These are phyloP conservation scores for Ascodesmis nigricans DNA, from an alignment of 495 filamentous ascomycete genomes.

Conservation along the genomic window DNA sequence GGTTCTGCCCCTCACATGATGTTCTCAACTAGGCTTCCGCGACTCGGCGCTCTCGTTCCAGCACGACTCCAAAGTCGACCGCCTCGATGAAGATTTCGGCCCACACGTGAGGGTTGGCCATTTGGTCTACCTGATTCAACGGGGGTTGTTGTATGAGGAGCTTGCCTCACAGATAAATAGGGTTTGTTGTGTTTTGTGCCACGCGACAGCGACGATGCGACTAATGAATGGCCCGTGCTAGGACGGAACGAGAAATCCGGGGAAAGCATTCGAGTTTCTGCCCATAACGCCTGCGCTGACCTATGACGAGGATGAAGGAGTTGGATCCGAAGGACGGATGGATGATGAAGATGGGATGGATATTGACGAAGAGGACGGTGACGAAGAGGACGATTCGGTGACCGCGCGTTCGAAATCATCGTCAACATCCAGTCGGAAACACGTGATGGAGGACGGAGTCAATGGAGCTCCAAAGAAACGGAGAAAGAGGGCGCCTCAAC, in stretches of 20 bases:
- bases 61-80: constrained; percentile 16
- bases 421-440: constrained; percentile 16
- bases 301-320: constrained; percentile 19
- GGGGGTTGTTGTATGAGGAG: constrained; percentile 20
- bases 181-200: background rate
- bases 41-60: constrained; percentile 19
- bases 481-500: constrained; percentile 14
- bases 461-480: constrained; percentile 19
- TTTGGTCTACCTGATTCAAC: constrained; percentile 19
- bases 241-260: constrained; percentile 19
- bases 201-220: background rate
- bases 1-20: constrained; percentile 7
- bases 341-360: constrained; percentile 7
- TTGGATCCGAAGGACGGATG: constrained; percentile 10
- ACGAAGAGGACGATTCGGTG: constrained; percentile 17
- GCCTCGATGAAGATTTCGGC: constrained; percentile 8
- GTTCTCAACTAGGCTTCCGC: constrained; percentile 18
- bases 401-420: constrained; percentile 12
- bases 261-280: constrained; percentile 18
- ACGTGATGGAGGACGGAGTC: constrained; percentile 17
- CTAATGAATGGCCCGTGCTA: constrained; percentile 4
- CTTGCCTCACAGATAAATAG: constrained; percentile 18
- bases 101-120: constrained; percentile 8
- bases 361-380: constrained; percentile 12
- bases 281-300: constrained; percentile 4